These are phyloP conservation scores for Fusarium multiceps DNA, from an alignment of 2,329 filamentous ascomycete genomes.

Conservation along the genomic window DNA sequence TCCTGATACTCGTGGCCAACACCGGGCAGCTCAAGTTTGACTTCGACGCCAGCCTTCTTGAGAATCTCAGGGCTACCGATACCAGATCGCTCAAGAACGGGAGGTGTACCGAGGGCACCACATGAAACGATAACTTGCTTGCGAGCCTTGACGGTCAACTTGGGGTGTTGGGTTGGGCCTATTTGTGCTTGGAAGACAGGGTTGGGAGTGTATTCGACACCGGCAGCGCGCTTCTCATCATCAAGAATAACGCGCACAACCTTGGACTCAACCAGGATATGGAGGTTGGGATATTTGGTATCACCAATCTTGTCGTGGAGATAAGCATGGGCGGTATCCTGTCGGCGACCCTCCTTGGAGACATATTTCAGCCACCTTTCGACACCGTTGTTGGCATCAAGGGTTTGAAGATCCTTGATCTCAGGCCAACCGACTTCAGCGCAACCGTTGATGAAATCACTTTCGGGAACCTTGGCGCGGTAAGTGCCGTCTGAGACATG, in stretches of 20 bases:
- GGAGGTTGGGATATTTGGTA: slow-evolving; percentile 64
- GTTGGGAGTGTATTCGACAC: slow-evolving; percentile 67
- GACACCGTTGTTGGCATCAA: slow-evolving; percentile 54
- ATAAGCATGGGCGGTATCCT: slow-evolving; percentile 67
- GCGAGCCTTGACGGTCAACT: slow-evolving; percentile 41
- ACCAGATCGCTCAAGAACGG: slow-evolving; percentile 71
- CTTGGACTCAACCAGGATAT: slow-evolving; percentile 67
- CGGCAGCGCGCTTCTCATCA: slow-evolving; percentile 63
- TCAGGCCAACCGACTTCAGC: slow-evolving; percentile 61
- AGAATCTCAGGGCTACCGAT: slow-evolving; percentile 65
- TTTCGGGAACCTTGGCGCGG: slow-evolving; percentile 53
- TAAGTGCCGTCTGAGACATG: slow-evolving; percentile 64
- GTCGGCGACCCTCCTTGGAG: slow-evolving; percentile 61
- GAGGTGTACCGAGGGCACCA: slow-evolving; percentile 65
- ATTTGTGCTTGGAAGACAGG: slow-evolving; percentile 39
- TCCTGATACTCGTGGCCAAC: slow-evolving; percentile 67
- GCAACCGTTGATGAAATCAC: slow-evolving; percentile 62
- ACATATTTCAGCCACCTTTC: slow-evolving; percentile 56
- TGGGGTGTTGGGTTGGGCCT: slow-evolving; percentile 15
- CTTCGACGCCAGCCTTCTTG: slow-evolving; percentile 57
- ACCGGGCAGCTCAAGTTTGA: slow-evolving; percentile 60
- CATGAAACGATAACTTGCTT: slow-evolving; percentile 51
- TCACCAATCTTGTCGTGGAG: slow-evolving; percentile 48
- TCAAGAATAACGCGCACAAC: slow-evolving; percentile 66
- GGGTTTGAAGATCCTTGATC: slow-evolving; percentile 64